These are phyloP conservation scores for Daldinia vernicosa DNA, from an alignment of 495 filamentous ascomycete species.

Conservation along the genomic window DNA sequence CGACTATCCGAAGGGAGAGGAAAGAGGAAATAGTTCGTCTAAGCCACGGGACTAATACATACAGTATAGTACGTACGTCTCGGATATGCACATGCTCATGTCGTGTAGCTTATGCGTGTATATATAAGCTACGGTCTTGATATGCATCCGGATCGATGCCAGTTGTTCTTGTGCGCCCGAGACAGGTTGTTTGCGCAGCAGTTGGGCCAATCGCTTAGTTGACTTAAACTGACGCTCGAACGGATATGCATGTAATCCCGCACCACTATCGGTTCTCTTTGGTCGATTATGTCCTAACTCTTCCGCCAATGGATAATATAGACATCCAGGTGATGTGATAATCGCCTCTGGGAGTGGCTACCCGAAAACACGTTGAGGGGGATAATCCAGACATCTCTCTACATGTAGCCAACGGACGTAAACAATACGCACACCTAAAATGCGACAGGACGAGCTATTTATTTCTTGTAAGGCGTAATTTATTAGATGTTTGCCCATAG, in stretches of 20 bases:
- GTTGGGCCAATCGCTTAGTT: constrained; percentile 16
- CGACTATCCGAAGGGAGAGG: not conserved
- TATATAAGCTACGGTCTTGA: not conserved
- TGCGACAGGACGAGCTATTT: not conserved
- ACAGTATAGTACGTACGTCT: not conserved
- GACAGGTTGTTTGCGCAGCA: constrained; percentile 15
- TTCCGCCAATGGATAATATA: not conserved
- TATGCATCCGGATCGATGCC: constrained; percentile 11
- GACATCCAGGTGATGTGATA: no score
- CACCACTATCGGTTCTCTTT: not conserved
- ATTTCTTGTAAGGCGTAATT: not conserved
- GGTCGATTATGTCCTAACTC: not conserved
- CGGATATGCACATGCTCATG: constrained; percentile 2
- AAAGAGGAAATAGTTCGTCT: not conserved
- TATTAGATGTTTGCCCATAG: not conserved
- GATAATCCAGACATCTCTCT: no score
- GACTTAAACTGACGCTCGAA: constrained; percentile 1
- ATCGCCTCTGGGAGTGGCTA: no score
- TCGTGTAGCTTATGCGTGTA: not conserved
- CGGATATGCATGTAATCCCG: constrained; percentile 29
- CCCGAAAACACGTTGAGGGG: no score
- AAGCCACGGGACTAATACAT: not conserved
- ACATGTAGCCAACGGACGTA: no score
- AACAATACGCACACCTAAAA: not conserved
- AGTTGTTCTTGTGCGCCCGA: constrained; percentile 18